Evolutionary conservation across 257 asterid species (phyloP), one percentile per base, ranked within the genome.

Genomic region (Ehretia macrophylla): DNA sequence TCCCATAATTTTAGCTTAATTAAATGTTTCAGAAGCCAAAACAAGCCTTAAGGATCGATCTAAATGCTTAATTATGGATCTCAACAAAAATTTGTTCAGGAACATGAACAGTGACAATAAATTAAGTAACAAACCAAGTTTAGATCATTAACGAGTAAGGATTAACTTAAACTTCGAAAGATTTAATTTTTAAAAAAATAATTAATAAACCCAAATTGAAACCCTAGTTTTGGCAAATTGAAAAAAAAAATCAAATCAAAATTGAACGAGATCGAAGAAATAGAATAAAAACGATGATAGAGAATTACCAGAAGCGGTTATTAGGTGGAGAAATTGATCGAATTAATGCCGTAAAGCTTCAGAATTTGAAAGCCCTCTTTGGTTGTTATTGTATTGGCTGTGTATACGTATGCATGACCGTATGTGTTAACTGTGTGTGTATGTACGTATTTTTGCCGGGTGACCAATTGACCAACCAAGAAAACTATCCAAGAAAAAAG

Each of bases 181-280:
- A 42, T 14, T 14, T 42, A 10, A 44, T 13, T 59, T 42, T 22
- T 19, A 1, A 14, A 18, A 23, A 42, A 53, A 44, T 56, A 47
- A 42, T 12, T 47, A 17, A 59, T 6, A 32, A 72, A 51, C 42
- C 58, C 32, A 56, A 62, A 56, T 49, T 32, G 67, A 67, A 62
- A 62, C 73, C 77, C 77, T 57, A 67, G 17, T 39, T 60, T 10
- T 13, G 49, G 13, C 17, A 32, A 46, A 57, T 37, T 35, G 17
- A 45, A 55, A 0, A 37, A 21, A 37, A 21, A 69, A 55, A 10
- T 10, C 5, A 65, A 35, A 39, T 20, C 14, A 8, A 27, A 22
- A 62, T 39, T 44, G 9, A 32, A 63, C 23, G 8, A 8, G 11
- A 42, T 42, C 11, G 47, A 42, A 42, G 11, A 27, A 40, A 46